Base-by-base conservation (phyloP, 179 eudicot genomes). In the Silene coronaria region DNA sequence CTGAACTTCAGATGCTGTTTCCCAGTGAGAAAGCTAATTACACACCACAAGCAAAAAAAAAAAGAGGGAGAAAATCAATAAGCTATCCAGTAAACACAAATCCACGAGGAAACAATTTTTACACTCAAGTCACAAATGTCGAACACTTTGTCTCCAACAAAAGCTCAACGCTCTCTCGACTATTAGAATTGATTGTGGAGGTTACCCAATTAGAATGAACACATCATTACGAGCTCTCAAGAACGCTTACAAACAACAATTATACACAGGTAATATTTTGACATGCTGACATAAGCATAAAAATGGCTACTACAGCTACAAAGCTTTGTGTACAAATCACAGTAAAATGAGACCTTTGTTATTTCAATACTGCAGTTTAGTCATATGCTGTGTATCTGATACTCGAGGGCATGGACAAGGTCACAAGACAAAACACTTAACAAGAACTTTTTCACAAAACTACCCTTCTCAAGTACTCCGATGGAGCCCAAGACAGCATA, bases 1-100 rank as follows among this genome's bases (percentile, higher is more conserved):
- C 93, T 91, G 79, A 91, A 86, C 70, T 74, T 82, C 62, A 81
- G 74, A 63, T 85, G 86, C 61, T 13, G 67, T 57, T 53, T 77
- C 48, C 81, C 83, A 34, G 73, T 30, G 74, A 80, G 77, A 80
- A 83, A 83, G 57, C 86, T 83, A 82, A 53, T 63, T 63, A 63
- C 67, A 26, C 13, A 14, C 36, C 30, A 34, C 68, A 58, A 69
- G n/a, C 7, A 10, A 21, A 7, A 7, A 2, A 16, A n/a, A 24
- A 26, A 62, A 27, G 5, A 12, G 27, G 2, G 61, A 71, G 66
- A 64, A 2, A 2, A 6, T 55, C 36, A 28, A 67, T 80, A 7
- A 80, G 76, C 36, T 21, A 16, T 16, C 21, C 53, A 30, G 21
- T 30, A 67, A 57, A 21, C 72, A 24, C 36, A 72, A 23, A 17